These are phyloP conservation scores for Phytophthora litchii DNA, from an alignment of 352 stramenopile genomes.

Conservation along the genomic window DNA sequence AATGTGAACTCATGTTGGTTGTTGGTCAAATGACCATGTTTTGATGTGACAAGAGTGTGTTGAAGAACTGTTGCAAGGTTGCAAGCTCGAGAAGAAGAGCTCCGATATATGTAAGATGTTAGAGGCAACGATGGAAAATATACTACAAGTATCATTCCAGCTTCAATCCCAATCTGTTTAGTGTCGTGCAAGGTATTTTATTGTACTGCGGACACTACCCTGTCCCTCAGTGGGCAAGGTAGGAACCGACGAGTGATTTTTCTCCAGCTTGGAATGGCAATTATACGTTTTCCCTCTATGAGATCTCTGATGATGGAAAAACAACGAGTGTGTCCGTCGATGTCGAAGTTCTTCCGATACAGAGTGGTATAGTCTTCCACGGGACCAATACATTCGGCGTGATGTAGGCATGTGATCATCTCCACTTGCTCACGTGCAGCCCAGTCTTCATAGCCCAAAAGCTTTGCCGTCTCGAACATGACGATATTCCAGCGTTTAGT, in stretches of 20 bases:
- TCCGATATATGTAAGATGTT: slow-evolving; percentile 1
- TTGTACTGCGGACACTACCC: neutral
- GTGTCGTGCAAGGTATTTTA: neutral
- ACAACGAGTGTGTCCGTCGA: slow-evolving; percentile 51
- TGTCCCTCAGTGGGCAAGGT: slow-evolving; percentile 30
- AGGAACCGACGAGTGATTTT: slow-evolving; percentile 44
- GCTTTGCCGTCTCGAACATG: slow-evolving; percentile 43
- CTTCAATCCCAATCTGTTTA: too few relatives aligned
- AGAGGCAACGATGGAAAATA: too few relatives aligned
- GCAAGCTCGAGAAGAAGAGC: slow-evolving; percentile 20
- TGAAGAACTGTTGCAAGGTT: neutral
- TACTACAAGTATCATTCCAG: too few relatives aligned
- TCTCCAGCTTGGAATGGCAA: slow-evolving; percentile 50
- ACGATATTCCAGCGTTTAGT: slow-evolving; percentile 45
- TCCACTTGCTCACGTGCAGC: slow-evolving; percentile 55
- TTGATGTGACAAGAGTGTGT: slow-evolving; percentile 12
- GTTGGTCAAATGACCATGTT: slow-evolving; percentile 1
- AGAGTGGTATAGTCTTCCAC: slow-evolving; percentile 45
- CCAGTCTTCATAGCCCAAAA: slow-evolving; percentile 44
- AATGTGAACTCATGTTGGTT: neutral
- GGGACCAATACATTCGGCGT: slow-evolving; percentile 51
- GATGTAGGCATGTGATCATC: slow-evolving; percentile 52
- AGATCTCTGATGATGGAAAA: slow-evolving; percentile 50
- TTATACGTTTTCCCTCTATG: slow-evolving; percentile 35
- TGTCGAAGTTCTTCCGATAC: slow-evolving; percentile 55